Percentiles rank a stretch among this genome's conserved stretches.
Conservation (phyloP, 78 protist genomes). For the Planoprotostelium fungivorum region DNA sequence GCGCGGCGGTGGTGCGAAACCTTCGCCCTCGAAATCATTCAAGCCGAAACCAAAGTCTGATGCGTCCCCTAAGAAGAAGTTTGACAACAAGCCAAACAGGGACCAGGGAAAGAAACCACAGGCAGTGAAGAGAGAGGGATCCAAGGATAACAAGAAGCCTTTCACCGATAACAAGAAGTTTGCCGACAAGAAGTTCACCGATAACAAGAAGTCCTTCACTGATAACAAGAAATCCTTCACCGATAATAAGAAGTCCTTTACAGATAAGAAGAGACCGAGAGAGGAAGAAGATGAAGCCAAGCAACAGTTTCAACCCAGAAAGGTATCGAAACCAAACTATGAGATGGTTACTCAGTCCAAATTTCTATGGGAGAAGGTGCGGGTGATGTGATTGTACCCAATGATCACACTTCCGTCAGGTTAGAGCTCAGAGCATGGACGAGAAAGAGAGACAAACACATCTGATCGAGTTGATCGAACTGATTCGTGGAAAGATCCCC, state of each 20-base stretch:
- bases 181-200: background rate
- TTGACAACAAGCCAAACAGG: too few species aligned
- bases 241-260: background rate
- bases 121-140: too few species aligned
- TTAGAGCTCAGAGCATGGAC: constrained; percentile 1
- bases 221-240: background rate
- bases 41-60: too few species aligned
- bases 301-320: constrained; percentile 24
- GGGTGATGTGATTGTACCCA: constrained; percentile 7
- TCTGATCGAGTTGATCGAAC: background rate
- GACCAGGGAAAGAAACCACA: too few species aligned
- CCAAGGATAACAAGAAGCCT: too few species aligned
- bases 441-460: constrained; percentile 25
- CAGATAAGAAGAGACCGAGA: constrained; percentile 5
- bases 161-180: too few species aligned
- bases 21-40: too few species aligned
- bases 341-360: constrained; percentile 25
- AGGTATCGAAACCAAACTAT: constrained; percentile 21
- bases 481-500: background rate
- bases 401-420: too few species aligned
- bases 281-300: constrained; percentile 14
- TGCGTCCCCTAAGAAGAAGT: too few species aligned
- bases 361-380: constrained; percentile 35
- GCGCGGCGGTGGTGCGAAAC: too few species aligned
- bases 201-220: background rate